Base-by-base conservation (phyloP, 108 stramenopile genomes). In the Fragilaria crotonensis region DNA sequence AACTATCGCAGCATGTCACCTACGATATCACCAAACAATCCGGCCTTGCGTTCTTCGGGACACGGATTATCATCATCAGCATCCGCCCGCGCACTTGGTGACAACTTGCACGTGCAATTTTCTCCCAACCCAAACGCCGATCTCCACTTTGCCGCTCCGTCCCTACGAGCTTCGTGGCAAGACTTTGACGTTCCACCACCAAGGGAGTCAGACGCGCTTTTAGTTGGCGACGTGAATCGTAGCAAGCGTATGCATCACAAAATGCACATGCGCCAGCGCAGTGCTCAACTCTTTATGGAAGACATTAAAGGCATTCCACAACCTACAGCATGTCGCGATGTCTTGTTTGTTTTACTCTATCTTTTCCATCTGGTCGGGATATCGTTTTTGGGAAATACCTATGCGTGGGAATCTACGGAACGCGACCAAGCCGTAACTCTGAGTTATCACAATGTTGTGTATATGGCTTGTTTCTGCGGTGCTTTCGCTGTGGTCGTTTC, bases 221-320 rank as follows among this genome's bases (percentile, higher is more conserved):
- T 41, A 41, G 11, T 14, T 7, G 14, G 14, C 36, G 36, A 11
- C 14, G 36, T 7, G 7, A 41, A 41, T 41, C 36, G 36, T 11
- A 60, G 26, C 19, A 60, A 30, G 26, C 30, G 5, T 29, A 33
- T 5, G 36, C 45, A 54, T 41, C 70, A 77, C 17, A 79, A 73
- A 44, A 64, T 47, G 29, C 89, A 87, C 66, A 83, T 90, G 85
- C 73, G 89, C 41, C 81, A 85, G 64, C 54, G 72, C 50, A 82
- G 83, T 1, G 85, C 84, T 4, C 83, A 90, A 57, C 45, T 87
- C 17, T 90, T 67, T 70, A 85, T 90, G 85, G 77, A 84, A 52
- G 33, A 76, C 25, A 68, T 73, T 33, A 81, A 81, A 52, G 89
- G 89, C 1, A 54, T 62, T 27, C 67, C 75, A 54, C 89, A 90